Evolutionary conservation across 2,329 filamentous ascomycete species (phyloP), one percentile per base, ranked within the genome.

Genomic region (Pyrenophora tritici-repentis): DNA sequence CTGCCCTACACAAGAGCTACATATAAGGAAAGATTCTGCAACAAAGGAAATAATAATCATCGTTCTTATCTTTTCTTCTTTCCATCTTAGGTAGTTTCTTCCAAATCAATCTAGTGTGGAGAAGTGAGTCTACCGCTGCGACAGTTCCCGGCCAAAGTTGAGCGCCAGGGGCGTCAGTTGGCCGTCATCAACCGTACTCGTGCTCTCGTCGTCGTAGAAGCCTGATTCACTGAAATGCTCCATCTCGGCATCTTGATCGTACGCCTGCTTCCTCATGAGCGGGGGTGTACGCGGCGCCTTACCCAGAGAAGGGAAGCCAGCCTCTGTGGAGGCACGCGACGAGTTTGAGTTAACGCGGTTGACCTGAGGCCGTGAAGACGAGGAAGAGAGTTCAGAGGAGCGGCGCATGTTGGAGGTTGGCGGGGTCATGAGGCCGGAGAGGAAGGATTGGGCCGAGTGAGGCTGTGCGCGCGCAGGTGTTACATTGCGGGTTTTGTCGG

Each of bases 371-470:
- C 59, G 68, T 51, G 48, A 31, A 33, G 65, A 58, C 6, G 50
- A 70, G 57, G 63, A 74, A 32, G 68, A 66, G 47, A 77, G 73
- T 3, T 79, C 76, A 0, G 85, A 82, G 2, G 81, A 84, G 59
- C 85, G 85, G 36, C 89, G 86, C 40, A 88, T 73, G 47, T 85
- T 84, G 3, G 89, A 91, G 24, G 88, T 85, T 4, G 92, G 93
- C n/a, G 93, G 92, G 1, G 93, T 97, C 79, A 97, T 81, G 17
- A 96, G 83, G 1, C 92, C 92, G 0, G 87, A 87, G 16, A 92
- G 79, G 54, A 91, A 87, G 41, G 80, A 84, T 46, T 83, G 80
- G 1, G 85, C 79, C 3, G 77, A 73, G 0, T 73, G 68, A 73
- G 68, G 71, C 32, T 77, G 81, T 36, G 59, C 40, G 31, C 71